Percentiles rank a stretch among this genome's conserved stretches.
Evolutionary conservation across 2,329 filamentous ascomycete species (phyloP).

Genomic region (Albophoma yamanashiensis): DNA sequence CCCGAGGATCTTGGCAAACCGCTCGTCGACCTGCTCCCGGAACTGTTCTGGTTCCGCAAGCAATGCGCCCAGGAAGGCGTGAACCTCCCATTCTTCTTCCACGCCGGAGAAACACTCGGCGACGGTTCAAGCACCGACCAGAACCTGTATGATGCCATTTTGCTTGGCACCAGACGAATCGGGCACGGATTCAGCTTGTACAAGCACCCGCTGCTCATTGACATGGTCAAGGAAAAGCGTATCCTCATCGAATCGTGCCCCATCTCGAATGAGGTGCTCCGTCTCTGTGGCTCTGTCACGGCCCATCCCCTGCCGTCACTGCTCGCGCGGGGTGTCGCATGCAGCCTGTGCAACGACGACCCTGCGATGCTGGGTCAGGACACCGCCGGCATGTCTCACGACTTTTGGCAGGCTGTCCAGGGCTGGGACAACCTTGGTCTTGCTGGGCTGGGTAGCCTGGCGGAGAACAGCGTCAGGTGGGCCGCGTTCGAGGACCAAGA

Average conservation of each 20-base stretch:
- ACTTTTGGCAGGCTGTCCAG: slow-evolving; percentile 90
- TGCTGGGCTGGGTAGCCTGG: slow-evolving; percentile 73
- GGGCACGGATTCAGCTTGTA: slow-evolving; percentile 82
- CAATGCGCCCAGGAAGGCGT: slow-evolving; percentile 68
- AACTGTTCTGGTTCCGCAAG: slow-evolving; percentile 90
- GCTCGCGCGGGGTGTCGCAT: slow-evolving; percentile 72
- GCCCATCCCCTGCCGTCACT: slow-evolving; percentile 75
- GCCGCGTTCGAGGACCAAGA: slow-evolving; percentile 76
- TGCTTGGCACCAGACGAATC: slow-evolving; percentile 79
- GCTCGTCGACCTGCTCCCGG: slow-evolving; percentile 65
- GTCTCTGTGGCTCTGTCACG: slow-evolving; percentile 66
- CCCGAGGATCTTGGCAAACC: slow-evolving; percentile 74
- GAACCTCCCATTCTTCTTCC: slow-evolving; percentile 89
- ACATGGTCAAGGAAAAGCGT: slow-evolving; percentile 79
- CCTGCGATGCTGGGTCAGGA: slow-evolving; percentile 82
- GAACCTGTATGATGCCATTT: slow-evolving; percentile 82
- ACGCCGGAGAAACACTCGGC: slow-evolving; percentile 81
- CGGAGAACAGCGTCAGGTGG: slow-evolving; percentile 89
- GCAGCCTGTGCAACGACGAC: slow-evolving; percentile 82
- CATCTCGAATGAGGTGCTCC: slow-evolving; percentile 79
- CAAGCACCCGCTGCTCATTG: slow-evolving; percentile 82
- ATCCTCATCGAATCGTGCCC: slow-evolving; percentile 87
- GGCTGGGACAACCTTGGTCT: slow-evolving; percentile 87
- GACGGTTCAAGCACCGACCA: slow-evolving; percentile 60
- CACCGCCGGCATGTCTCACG: slow-evolving; percentile 72